These are phyloP conservation scores for Ustilago hordei DNA, from an alignment of 1,284 basidiomycete genomes.

Conservation along the genomic window DNA sequence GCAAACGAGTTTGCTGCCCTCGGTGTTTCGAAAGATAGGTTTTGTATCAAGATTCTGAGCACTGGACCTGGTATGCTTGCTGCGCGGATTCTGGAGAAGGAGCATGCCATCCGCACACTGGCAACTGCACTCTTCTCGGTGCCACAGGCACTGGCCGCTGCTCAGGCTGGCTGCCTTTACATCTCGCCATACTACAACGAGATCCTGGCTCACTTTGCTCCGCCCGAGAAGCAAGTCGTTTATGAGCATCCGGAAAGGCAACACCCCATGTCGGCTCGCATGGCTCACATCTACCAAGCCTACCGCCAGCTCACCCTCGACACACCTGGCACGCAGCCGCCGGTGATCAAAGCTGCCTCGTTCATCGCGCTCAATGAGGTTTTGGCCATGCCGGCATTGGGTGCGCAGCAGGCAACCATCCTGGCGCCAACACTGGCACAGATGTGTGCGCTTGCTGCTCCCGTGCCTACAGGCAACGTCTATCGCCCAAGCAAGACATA, in stretches of 20 bases:
- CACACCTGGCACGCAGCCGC: constrained; percentile 1
- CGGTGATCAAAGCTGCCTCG: constrained; percentile 36
- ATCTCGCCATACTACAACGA: constrained; percentile 69
- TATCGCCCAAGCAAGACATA: constrained; percentile 42
- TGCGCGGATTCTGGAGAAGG: constrained; percentile 43
- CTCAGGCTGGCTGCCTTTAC: constrained; percentile 66
- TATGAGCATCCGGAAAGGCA: constrained; percentile 30
- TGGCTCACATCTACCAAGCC: constrained; percentile 47
- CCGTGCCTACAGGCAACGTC: constrained; percentile 8
- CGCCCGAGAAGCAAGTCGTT: constrained; percentile 15
- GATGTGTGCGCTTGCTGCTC: constrained; percentile 19
- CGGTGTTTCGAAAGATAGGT: constrained; percentile 54
- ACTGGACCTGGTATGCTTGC: constrained; percentile 68
- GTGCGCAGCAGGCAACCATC: constrained; percentile 38
- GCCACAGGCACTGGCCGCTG: constrained; percentile 68
- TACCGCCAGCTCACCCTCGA: constrained; percentile 21
- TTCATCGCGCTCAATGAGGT: constrained; percentile 44
- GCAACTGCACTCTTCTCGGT: constrained; percentile 68
- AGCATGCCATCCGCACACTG: constrained; percentile 66
- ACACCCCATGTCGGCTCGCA: constrained; percentile 38
- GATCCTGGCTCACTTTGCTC: constrained; percentile 64
- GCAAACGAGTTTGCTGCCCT: constrained; percentile 24
- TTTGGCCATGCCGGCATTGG: constrained; percentile 36
- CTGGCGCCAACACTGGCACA: constrained; percentile 31
- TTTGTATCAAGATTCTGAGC: constrained; percentile 69